These are phyloP conservation scores for Gossypium lobatum DNA, from an alignment of 441 rosid genomes.

Conservation along the genomic window DNA sequence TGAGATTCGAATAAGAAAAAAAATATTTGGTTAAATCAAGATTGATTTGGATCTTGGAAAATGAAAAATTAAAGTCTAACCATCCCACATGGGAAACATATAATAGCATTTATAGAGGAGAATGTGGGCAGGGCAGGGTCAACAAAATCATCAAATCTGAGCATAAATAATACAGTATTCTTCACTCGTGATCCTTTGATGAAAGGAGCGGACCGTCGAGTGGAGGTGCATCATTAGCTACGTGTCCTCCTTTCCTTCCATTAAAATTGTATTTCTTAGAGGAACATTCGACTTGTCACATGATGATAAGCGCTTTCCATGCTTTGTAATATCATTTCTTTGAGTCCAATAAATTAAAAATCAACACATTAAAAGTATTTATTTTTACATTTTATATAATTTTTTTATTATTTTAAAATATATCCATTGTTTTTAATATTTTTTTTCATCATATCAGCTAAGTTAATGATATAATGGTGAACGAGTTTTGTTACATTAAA, in stretches of 20 bases:
- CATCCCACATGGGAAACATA: background rate
- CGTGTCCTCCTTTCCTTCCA: background rate
- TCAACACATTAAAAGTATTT: too few relatives aligned
- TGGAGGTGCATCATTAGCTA: background rate
- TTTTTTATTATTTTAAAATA: too few relatives aligned
- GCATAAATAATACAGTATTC: background rate
- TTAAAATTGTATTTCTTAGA: background rate
- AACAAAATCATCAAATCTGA: background rate
- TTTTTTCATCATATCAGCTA: too few relatives aligned
- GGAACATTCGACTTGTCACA: background rate
- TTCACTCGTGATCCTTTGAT: background rate
- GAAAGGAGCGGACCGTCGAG: too few relatives aligned
- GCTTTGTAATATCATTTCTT: background rate
- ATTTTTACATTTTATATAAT: too few relatives aligned
- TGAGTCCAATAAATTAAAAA: too few relatives aligned
- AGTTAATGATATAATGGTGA: too few relatives aligned
- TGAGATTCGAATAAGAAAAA: too few relatives aligned
- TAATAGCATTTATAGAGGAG: background rate
- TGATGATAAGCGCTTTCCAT: background rate
- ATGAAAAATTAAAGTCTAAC: background rate
- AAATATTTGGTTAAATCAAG: background rate
- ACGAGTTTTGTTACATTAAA: too few relatives aligned
- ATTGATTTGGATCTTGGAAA: background rate
- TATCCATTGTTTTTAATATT: too few relatives aligned
- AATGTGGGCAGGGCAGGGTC: slow-evolving; percentile 11